A percentile compares a stretch with the other conserved stretches of the same genome.
phyloP scores from a whole-genome alignment of 164 flowering plant species.

The Brasenia schreberi region DNA sequence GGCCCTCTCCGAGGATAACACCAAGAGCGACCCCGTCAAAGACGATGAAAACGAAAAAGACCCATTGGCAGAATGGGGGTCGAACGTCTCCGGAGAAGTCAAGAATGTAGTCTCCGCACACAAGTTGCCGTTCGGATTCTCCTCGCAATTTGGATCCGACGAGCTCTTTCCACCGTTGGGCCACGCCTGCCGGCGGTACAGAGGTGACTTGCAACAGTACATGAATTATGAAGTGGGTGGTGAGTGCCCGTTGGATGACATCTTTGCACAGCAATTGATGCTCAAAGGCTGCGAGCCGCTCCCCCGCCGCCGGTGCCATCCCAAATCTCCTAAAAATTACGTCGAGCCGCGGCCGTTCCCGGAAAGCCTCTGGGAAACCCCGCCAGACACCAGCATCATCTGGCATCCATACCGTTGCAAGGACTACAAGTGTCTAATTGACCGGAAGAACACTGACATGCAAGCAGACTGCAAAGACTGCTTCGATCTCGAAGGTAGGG shows the following conservation, averaged over 20 bases:
- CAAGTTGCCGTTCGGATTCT: slow-evolving; percentile 24
- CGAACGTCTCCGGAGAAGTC: slow-evolving; percentile 3
- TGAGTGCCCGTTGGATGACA: slow-evolving; percentile 26
- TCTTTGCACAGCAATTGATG: slow-evolving; percentile 22
- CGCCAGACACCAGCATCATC: slow-evolving; percentile 19
- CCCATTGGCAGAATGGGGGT: too few species aligned
- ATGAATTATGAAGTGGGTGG: slow-evolving; percentile 24
- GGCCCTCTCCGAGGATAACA: neutral
- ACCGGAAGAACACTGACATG: slow-evolving; percentile 10
- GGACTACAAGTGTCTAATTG: slow-evolving; percentile 22
- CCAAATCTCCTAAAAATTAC: slow-evolving; percentile 14
- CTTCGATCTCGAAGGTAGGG: slow-evolving; percentile 21
- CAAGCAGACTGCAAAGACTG: slow-evolving; percentile 25
- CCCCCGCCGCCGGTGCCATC: slow-evolving; percentile 30
- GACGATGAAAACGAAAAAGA: neutral
- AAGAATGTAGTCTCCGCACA: slow-evolving; percentile 13
- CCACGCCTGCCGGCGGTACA: slow-evolving; percentile 13
- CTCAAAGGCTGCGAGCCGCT: slow-evolving; percentile 38
- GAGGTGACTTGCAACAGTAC: slow-evolving; percentile 17
- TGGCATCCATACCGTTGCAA: slow-evolving; percentile 31
- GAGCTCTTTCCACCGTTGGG: slow-evolving; percentile 24
- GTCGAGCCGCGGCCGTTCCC: slow-evolving; percentile 20
- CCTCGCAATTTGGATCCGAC: slow-evolving; percentile 17
- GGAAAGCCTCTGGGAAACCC: slow-evolving; percentile 20
- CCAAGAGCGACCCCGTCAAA: slow-evolving; percentile 1